Evolutionary conservation across 202 grass and related monocot genomes (phyloP).

Genomic region (Zizania palustris): DNA sequence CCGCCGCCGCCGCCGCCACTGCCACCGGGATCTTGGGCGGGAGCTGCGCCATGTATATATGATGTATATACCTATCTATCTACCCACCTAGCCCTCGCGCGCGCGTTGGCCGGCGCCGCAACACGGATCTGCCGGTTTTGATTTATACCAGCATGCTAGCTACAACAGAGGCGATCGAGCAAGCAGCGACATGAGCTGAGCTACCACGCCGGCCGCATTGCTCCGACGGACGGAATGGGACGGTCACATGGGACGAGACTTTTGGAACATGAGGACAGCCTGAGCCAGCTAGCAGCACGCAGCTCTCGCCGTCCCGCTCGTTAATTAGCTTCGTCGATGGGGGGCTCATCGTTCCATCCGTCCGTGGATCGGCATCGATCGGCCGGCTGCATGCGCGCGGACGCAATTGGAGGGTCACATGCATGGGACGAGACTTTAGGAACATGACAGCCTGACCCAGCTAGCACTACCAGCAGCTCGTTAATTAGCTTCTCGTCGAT

Average conservation of each 20-base stretch:
- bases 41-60: constrained; percentile 65
- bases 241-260: constrained; percentile 67
- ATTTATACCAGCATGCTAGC: constrained; percentile 49
- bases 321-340: constrained; percentile 7
- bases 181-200: background rate
- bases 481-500: background rate
- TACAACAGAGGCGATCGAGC: background rate
- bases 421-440: background rate
- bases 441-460: no score
- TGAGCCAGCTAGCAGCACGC: constrained; percentile 56
- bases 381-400: no score
- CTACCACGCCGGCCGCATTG: background rate
- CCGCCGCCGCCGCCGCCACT: constrained; percentile 6
- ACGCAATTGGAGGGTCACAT: no score
- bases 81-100: background rate
- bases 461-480: no score
- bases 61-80: background rate
- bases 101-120: constrained; percentile 28
- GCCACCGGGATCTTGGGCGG: constrained; percentile 65
- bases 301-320: constrained; percentile 15
- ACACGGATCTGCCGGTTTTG: constrained; percentile 29
- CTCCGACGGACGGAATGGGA: constrained; percentile 37
- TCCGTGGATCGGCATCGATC: background rate
- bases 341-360: background rate
- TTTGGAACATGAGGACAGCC: constrained; percentile 80